phyloP scores from a whole-genome alignment of 768 basidiomycete genomes.

The Lentinus brumalis region DNA sequence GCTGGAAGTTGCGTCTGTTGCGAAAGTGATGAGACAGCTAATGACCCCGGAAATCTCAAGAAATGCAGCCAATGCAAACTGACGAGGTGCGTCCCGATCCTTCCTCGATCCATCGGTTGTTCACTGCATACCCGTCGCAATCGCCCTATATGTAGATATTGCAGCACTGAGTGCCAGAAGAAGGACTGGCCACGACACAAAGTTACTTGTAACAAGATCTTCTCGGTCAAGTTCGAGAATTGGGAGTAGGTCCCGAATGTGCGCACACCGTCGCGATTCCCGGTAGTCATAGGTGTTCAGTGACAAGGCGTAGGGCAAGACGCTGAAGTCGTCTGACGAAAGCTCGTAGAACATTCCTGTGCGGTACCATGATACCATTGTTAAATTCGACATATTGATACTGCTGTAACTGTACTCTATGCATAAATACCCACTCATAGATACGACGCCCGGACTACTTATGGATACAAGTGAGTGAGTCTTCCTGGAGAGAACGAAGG shows the following conservation, averaged over 20 bases:
- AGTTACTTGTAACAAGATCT: constrained; percentile 9
- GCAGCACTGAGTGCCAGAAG: constrained; percentile 16
- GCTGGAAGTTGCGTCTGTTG: constrained; percentile 12
- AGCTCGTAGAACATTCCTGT: too few species aligned
- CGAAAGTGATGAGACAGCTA: constrained; percentile 11
- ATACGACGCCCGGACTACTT: too few species aligned
- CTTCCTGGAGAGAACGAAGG: too few species aligned
- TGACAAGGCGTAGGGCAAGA: too few species aligned
- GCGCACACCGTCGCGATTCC: not conserved
- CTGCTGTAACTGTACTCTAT: too few species aligned
- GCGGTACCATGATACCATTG: too few species aligned
- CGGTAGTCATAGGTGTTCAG: too few species aligned
- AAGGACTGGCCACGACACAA: constrained; percentile 22
- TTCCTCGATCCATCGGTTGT: not conserved
- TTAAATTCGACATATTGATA: too few species aligned
- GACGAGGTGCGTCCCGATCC: not conserved
- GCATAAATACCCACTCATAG: too few species aligned
- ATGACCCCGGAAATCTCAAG: not conserved
- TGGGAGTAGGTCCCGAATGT: constrained; percentile 1
- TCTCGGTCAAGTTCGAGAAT: constrained; percentile 16
- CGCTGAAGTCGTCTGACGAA: too few species aligned
- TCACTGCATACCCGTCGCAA: not conserved
- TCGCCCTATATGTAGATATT: not conserved
- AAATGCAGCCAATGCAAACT: constrained; percentile 12
- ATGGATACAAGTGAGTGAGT: too few species aligned